Base-by-base conservation (phyloP, 371 early-diverging fungal genomes). In the Mortierella sp. region DNA sequence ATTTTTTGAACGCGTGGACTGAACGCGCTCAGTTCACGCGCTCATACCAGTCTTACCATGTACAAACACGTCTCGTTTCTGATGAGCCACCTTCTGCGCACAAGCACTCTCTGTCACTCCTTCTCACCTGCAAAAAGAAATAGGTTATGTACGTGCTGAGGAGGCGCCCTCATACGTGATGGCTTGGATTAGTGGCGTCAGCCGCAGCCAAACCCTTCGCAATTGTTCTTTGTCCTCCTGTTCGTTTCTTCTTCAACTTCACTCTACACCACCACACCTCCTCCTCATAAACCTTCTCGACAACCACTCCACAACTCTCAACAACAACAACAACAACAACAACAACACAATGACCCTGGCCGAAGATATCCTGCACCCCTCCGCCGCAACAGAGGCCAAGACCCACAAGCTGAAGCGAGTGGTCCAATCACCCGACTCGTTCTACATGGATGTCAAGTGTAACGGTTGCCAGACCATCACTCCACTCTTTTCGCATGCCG, bases 381-480 rank as follows among this genome's bases (percentile, higher is more conserved):
- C 97, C 80, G 92, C 93, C 86, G 96, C 97, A 83, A 91, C 93
- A 88, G 96, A 98, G 91, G 93, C 93, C 90, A 94, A 95, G 83
- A 91, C 93, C 86, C 98, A 99, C 97, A 99, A 99, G 95, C 96
- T 98, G 82, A 99, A 99, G 96, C 95, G 99, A 88, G 92, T 99
- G 76, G 99, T 99, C 85, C 99, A 98, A 90, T 94, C 95, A 88
- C 98, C 99, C 72, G 98, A 99, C 95, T 98, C 99, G 54, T 99
- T 94, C 95, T 99, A 98, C 92, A 99, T 99, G 99, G 99, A 99
- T 87, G 99, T 99, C 85, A 99, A 99, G 93, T 99, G 99, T 94
- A 26, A 78, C 14, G 98, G 97, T 74, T 99, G 99, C 93, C 95
- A 96, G 88, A 93, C 94, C 90, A 98, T 98, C 89, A 99, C 98